phyloP scores from a whole-genome alignment of 2,329 filamentous ascomycete species.

The Emericellopsis cladophorae region DNA sequence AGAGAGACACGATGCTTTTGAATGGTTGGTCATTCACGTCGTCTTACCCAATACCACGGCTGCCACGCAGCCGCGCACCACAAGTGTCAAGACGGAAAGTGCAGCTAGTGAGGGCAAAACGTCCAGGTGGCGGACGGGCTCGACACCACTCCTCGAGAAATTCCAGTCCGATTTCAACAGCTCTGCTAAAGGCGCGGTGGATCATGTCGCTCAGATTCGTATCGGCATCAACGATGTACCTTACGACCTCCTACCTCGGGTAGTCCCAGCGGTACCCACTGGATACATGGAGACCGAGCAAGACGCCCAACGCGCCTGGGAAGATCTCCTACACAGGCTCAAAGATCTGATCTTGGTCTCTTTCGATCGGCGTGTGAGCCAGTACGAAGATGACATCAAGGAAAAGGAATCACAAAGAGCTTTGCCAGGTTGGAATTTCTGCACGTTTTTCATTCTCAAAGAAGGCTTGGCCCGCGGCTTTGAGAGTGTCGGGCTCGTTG shows the following conservation, averaged over 20 bases:
- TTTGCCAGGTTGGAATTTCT: constrained; percentile 96
- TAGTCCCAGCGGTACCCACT: constrained; percentile 49
- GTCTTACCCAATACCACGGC: constrained; percentile 77
- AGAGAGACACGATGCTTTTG: constrained; percentile 91
- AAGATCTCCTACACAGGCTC: constrained; percentile 72
- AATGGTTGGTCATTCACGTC: constrained; percentile 91
- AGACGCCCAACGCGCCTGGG: constrained; percentile 73
- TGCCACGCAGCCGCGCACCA: constrained; percentile 61
- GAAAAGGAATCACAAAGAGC: constrained; percentile 81
- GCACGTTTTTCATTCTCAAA: constrained; percentile 96
- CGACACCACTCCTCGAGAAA: constrained; percentile 79
- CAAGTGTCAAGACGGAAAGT: constrained; percentile 41
- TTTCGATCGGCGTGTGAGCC: constrained; percentile 79
- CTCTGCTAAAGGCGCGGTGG: constrained; percentile 52
- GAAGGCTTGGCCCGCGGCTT: constrained; percentile 89
- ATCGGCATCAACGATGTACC: constrained; percentile 59
- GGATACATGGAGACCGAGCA: constrained; percentile 59
- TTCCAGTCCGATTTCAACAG: constrained; percentile 82
- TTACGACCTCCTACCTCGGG: constrained; percentile 49
- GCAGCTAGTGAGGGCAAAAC: constrained; percentile 53
- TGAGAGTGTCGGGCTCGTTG: constrained; percentile 88
- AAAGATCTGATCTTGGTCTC: constrained; percentile 79
- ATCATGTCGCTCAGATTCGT: constrained; percentile 76
- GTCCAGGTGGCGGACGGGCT: constrained; percentile 67
- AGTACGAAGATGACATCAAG: constrained; percentile 95